phyloP scores from a whole-genome alignment of 225 moss, liverwort and hornwort species.

The Pseudisothecium myosuroides region DNA sequence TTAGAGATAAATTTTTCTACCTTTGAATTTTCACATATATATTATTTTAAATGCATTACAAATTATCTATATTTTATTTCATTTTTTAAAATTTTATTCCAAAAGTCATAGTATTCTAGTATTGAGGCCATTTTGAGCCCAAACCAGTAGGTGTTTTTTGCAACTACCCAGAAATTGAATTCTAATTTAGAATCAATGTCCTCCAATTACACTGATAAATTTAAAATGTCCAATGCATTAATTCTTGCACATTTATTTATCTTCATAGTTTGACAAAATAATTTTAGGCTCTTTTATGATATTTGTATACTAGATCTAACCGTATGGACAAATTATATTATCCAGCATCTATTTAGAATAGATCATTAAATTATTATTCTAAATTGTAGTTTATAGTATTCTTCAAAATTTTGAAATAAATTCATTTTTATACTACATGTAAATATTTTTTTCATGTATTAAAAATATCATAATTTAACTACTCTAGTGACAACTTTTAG shows the following conservation, averaged over 20 bases:
- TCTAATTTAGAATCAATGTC: neutral
- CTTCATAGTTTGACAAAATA: neutral
- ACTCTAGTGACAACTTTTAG: neutral
- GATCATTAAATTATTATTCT: neutral
- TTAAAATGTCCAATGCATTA: neutral
- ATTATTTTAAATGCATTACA: no score
- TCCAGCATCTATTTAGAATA: neutral
- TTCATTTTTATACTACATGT: neutral
- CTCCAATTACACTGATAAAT: rapidly evolving
- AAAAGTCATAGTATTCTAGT: no score
- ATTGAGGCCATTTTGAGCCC: no score
- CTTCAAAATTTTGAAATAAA: neutral
- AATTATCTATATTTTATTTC: no score
- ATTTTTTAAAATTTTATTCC: no score
- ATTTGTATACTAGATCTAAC: neutral
- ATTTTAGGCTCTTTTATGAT: neutral
- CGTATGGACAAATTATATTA: neutral
- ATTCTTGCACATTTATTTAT: neutral
- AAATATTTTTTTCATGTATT: neutral
- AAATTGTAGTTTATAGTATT: neutral
- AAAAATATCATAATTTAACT: neutral
- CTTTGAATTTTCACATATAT: no score
- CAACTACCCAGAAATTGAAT: no score
- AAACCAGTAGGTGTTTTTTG: no score
- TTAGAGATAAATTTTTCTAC: no score